Base-by-base conservation (phyloP, 345 rosid species). In the Eucalyptus virginea region DNA sequence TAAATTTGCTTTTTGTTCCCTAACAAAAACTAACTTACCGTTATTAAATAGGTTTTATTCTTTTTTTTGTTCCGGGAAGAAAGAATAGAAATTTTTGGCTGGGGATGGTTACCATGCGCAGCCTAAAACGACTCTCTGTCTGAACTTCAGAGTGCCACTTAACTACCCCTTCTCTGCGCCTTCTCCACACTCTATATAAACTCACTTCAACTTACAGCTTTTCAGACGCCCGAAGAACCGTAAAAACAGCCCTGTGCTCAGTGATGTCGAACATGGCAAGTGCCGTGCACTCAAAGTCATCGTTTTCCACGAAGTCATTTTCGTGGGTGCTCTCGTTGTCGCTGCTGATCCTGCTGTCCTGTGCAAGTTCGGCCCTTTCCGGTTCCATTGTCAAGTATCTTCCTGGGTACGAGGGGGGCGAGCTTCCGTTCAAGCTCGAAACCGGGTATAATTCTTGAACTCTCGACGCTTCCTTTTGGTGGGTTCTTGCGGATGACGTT, bases 381-480 rank as follows among this genome's bases (percentile, higher is more conserved):
- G 83, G 62, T 28, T 72, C 89, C 48, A 88, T 87, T 42, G 93
- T 93, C 40, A 42, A 87, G 65, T 37, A 62, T 19, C 88, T 93
- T 6, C 94, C 94, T 18, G 94, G 94, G 42, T 93, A 87, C 72
- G 48, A 89, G 8, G 93, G 92, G 5, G 93, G 92, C 7, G 56
- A 69, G 72, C 93, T 93, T 19, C 94, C 94, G 24, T 91, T 93
- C 85, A 86, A 80, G 50, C 91, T 93, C 17, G 93, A 93, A 90
- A 93, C 93, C 6, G 94, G 94, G 94, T 93, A 58, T 58, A 37
- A 37, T 37, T 72, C 83, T 21, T 19, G 28, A 72, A 19, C 83
- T 72, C 83, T 72, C 28, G 83, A 72, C 42, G 83, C 83, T 37
- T 72, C 81, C 81, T 37, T 72, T 9, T 37, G 45, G 45, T 72